Conservation (phyloP, 305 asterid genomes). For the Fraxinus baroniana region DNA sequence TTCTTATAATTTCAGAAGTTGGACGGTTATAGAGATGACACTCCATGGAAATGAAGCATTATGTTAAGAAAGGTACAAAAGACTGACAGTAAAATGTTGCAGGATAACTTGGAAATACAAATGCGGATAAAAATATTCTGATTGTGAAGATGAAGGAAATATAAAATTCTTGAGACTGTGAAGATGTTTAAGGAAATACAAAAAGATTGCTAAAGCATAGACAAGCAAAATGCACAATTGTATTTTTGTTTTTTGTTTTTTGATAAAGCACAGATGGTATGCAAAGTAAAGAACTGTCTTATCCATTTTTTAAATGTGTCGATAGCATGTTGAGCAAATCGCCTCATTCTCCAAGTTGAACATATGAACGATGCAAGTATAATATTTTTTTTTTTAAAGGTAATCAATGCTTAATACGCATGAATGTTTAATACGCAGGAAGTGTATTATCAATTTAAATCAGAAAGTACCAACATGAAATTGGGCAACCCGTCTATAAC, state of each 20-base stretch:
- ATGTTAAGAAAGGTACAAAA: background rate
- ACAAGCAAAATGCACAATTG: background rate
- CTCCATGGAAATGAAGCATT: background rate
- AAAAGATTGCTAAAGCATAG: background rate
- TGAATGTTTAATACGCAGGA: no score
- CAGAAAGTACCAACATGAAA: no score
- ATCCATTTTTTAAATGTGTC: background rate
- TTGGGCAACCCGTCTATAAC: no score
- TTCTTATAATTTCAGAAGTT: background rate
- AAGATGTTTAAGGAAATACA: background rate
- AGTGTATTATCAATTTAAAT: no score
- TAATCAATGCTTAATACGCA: no score
- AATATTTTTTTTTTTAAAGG: background rate
- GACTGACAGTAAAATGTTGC: background rate
- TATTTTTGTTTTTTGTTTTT: background rate
- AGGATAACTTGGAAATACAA: background rate
- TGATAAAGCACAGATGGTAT: background rate
- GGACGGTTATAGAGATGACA: background rate
- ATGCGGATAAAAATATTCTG: background rate
- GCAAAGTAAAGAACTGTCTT: background rate
- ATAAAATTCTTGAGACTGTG: background rate
- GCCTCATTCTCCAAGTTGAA: constrained; percentile 4
- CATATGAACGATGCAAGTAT: background rate
- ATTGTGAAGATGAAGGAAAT: background rate
- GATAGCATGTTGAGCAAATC: background rate